Evolutionary conservation across 371 early-diverging fungal species (phyloP), one percentile per base, ranked within the genome.

Genomic region (Cladochytrium tenue): DNA sequence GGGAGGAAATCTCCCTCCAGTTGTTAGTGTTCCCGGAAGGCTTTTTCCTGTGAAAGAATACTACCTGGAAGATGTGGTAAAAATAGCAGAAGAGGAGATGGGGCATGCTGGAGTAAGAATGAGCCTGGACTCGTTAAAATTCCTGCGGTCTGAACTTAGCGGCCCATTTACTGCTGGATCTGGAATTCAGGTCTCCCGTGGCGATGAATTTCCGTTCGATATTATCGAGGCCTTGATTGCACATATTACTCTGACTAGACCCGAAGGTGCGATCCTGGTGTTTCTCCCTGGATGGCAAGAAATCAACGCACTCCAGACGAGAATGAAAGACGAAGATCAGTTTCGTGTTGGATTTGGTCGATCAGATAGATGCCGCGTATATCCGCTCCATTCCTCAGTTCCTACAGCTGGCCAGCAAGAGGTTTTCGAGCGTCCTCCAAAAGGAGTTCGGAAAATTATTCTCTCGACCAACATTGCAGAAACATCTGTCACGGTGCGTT

Each of bases 391-490:
- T 65, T 90, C 93, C 1, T 81, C 89, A 3, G 69, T 94, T 3
- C 86, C 92, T 1, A 84, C 88, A 1, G 88, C 88, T 20, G 80
- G 86, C 7, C 90, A 93, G 69, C 82, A 84, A 32, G 79, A 78
- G 15, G 89, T 89, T 1, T 88, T 89, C 73, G 85, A 86, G 30
- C 66, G 78, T 3, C 88, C 89, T 10, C 84, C 88, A 1, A 58
- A 71, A 0, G 88, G 89, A 0, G 68, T 83, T 15, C 81, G 95
- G 32, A 96, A 96, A 75, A 87, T 95, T 58, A 92, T 98, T 20
- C 73, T 98, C 55, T 80, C 92, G 2, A 97, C 96, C 25, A 95
- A 96, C 63, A 93, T 97, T 76, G 93, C 96, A 0, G 98, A 97
- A 72, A 97, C 97, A 0, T 78, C 79, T 60, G 76, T 89, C 7